Base-by-base conservation (phyloP, 83 land plant genomes). In the Diphasiastrum complanatum region DNA sequence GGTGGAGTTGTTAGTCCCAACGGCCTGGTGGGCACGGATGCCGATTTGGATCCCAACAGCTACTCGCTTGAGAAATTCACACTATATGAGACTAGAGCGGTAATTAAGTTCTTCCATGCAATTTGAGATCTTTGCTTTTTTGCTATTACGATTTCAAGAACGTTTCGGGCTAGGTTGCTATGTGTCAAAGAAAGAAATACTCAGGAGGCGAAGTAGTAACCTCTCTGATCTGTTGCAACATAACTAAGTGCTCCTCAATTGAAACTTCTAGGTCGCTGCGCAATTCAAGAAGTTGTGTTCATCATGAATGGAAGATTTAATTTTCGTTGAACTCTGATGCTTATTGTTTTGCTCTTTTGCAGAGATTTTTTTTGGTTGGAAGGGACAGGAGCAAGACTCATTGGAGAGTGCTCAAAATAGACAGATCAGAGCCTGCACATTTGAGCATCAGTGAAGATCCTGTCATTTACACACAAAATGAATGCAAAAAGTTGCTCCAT, bases 281-380 rank as follows among this genome's bases (percentile, higher is more conserved):
- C n/a, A n/a, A n/a, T n/a, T n/a, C 4, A 29, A 11, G 40, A 26
- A 32, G 5, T 33, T 59, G 52, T 26, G 29, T 18, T 63, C 29
- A 19, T n/a, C 12, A 8, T 34, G 20, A 11, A 24, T 22, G 2
- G 4, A 8, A 67, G 51, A 60, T 51, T 63, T 3, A 31, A 10
- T 38, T 67, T 55, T 22, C 29, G n/a, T n/a, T n/a, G n/a, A n/a
- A n/a, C n/a, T n/a, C n/a, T n/a, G n/a, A n/a, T 29, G 19, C 20
- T 48, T 19, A 10, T 45, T 46, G n/a, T 10, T 38, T 65, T 51
- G 18, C 6, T 30, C 55, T 19, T 16, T 23, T 47, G 54, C 79
- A 87, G 92, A 78, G 92, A 59, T 87, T 76, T 49, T 87, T 83
- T 72, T 70, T 87, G 23, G 74, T 83, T 40, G 92, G 92, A 24